Evolutionary conservation across 192 early-diverging fungal genomes (phyloP).

Genomic region (Backusella luteola): DNA sequence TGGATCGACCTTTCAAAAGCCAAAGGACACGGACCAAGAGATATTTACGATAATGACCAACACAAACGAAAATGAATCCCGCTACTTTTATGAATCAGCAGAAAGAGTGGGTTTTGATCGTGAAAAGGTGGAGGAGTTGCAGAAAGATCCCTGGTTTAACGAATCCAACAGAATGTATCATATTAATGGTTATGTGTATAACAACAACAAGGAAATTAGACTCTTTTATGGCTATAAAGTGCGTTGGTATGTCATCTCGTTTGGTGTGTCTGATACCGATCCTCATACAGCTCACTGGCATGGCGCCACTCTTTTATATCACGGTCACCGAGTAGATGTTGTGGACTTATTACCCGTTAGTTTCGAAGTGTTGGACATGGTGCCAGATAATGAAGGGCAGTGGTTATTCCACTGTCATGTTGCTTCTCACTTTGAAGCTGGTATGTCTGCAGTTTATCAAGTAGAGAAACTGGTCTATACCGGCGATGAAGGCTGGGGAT

Average conservation of each 20-base stretch:
- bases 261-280: conserved; percentile 19
- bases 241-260: conserved; percentile 32
- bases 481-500: conserved; percentile 36
- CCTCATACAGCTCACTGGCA: conserved; percentile 42
- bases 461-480: conserved; percentile 33
- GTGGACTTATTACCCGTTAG: conserved; percentile 35
- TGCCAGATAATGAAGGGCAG: conserved; percentile 42
- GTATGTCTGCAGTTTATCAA: conserved; percentile 44
- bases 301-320: conserved; percentile 34
- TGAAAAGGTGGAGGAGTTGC: neutral
- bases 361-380: conserved; percentile 39
- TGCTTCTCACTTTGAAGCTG: conserved; percentile 36
- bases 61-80: conserved; percentile 28
- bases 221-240: conserved; percentile 21
- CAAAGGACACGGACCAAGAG: conserved; percentile 27
- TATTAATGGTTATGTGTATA: conserved; percentile 39
- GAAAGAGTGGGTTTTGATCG: conserved; percentile 9
- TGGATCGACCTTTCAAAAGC: conserved; percentile 16
- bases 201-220: conserved; percentile 31
- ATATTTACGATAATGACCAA: conserved; percentile 36
- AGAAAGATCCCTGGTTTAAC: conserved; percentile 22
- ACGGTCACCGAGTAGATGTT: conserved; percentile 45
- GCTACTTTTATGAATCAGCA: conserved; percentile 18
- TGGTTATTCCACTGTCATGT: conserved; percentile 52
- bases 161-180: conserved; percentile 42